Conservation (phyloP, 192 early-diverging fungal species). For the Fimicolochytrium jonesii region DNA sequence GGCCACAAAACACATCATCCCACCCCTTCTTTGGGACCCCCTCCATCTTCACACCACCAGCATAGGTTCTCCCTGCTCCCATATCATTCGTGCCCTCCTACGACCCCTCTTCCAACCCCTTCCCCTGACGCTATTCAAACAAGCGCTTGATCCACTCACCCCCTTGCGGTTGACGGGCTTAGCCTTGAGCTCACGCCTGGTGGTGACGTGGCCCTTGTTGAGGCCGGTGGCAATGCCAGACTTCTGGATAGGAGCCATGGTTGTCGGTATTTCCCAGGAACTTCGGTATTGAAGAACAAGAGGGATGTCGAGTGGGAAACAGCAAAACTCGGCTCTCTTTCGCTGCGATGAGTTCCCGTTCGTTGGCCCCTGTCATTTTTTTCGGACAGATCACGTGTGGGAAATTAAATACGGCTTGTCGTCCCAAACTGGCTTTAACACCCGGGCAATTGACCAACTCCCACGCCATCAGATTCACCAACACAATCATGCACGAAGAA, state of each 20-base stretch:
- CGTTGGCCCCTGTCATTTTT: too few species aligned
- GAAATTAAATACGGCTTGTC: too few species aligned
- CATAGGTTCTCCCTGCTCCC: too few species aligned
- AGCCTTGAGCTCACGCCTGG: conserved; percentile 60
- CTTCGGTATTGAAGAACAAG: neutral
- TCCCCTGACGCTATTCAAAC: neutral
- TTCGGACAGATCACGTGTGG: too few species aligned
- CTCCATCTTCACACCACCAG: neutral
- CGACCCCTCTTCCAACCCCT: neutral
- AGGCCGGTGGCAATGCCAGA: conserved; percentile 84
- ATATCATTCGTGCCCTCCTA: too few species aligned
- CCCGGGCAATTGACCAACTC: too few species aligned
- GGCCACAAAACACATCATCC: neutral
- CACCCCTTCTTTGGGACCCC: neutral
- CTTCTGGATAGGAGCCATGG: conserved; percentile 39
- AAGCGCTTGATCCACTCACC: conserved; percentile 47
- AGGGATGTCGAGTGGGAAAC: neutral
- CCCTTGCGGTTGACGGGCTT: conserved; percentile 81
- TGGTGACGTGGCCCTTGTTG: conserved; percentile 91
- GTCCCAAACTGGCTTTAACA: too few species aligned
- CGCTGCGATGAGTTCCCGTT: too few species aligned
- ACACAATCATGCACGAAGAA: too few species aligned
- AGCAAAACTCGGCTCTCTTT: too few species aligned
- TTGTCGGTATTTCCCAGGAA: neutral
- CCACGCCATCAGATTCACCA: too few species aligned